Percentiles rank a stretch among this genome's conserved stretches.
phyloP scores from a whole-genome alignment of 2,329 filamentous ascomycete species.

The Raffaelea ambrosiae region DNA sequence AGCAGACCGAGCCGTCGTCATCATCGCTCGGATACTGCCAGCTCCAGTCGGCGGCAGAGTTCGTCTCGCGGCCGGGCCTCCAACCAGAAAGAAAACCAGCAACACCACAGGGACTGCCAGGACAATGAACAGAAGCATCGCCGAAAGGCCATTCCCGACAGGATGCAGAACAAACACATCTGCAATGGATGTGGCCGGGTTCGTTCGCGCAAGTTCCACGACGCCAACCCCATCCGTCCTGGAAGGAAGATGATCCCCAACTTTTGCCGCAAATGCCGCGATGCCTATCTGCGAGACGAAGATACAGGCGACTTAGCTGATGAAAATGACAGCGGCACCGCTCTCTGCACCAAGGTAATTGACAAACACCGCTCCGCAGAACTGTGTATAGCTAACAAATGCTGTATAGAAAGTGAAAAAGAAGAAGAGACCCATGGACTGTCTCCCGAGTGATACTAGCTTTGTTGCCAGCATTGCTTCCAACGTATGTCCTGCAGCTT shows the following conservation, averaged over 20 bases:
- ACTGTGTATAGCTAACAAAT: too few species aligned
- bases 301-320: too few species aligned
- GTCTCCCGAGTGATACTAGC: slow-evolving; percentile 5
- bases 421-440: not conserved
- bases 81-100: not conserved
- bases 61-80: not conserved
- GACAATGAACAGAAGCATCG: not conserved
- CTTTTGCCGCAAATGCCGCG: slow-evolving; percentile 25
- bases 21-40: not conserved
- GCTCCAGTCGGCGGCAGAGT: too few species aligned
- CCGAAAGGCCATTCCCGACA: not conserved
- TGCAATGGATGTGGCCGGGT: slow-evolving; percentile 33
- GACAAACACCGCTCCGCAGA: too few species aligned
- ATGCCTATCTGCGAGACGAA: too few species aligned
- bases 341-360: too few species aligned
- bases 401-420: not conserved
- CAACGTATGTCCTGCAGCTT: not conserved
- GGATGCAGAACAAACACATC: slow-evolving; percentile 22
- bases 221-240: slow-evolving; percentile 21
- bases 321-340: too few species aligned
- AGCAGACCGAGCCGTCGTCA: not conserved
- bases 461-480: not conserved
- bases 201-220: slow-evolving; percentile 30
- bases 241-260: slow-evolving; percentile 22
- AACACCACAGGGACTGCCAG: not conserved